Conservation (phyloP, 1,139 yeast species). For the Pichia sp. region DNA sequence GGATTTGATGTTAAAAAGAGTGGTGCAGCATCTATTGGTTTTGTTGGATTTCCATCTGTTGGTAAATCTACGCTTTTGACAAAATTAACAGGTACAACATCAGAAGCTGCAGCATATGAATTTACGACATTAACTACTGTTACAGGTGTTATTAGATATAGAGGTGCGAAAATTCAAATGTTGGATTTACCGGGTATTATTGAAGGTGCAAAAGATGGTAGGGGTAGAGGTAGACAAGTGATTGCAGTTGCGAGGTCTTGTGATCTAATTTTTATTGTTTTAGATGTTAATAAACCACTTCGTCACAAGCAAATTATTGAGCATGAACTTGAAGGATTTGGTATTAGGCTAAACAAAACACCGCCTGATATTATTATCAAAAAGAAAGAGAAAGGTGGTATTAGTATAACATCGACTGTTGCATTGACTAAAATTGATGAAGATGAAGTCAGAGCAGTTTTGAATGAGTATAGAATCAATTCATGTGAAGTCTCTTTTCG, state of each 20-base stretch:
- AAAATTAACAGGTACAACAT: constrained; percentile 88
- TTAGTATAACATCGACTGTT: constrained; percentile 86
- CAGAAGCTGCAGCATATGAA: constrained; percentile 96
- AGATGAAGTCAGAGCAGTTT: constrained; percentile 92
- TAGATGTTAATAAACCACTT: constrained; percentile 93
- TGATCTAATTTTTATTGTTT: constrained; percentile 80
- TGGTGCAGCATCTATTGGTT: constrained; percentile 95
- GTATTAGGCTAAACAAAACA: constrained; percentile 82
- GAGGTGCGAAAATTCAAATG: constrained; percentile 97
- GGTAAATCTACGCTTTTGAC: constrained; percentile 86
- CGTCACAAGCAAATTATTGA: constrained; percentile 92
- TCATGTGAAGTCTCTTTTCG: constrained; percentile 96
- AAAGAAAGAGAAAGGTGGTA: constrained; percentile 93
- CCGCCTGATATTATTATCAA: constrained; percentile 90
- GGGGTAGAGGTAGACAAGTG: constrained; percentile 98
- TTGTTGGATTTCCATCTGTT: constrained; percentile 98
- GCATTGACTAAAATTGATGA: constrained; percentile 86
- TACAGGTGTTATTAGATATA: constrained; percentile 91
- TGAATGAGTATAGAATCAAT: constrained; percentile 89
- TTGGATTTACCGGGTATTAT: constrained; percentile 97
- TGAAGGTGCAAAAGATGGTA: constrained; percentile 98
- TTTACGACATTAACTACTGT: constrained; percentile 96
- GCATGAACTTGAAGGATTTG: constrained; percentile 93
- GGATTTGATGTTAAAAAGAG: constrained; percentile 98
- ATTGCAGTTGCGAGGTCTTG: constrained; percentile 98